These are phyloP conservation scores for Ceratocystis ficicola DNA, from an alignment of 2,329 filamentous ascomycete genomes.

Conservation along the genomic window DNA sequence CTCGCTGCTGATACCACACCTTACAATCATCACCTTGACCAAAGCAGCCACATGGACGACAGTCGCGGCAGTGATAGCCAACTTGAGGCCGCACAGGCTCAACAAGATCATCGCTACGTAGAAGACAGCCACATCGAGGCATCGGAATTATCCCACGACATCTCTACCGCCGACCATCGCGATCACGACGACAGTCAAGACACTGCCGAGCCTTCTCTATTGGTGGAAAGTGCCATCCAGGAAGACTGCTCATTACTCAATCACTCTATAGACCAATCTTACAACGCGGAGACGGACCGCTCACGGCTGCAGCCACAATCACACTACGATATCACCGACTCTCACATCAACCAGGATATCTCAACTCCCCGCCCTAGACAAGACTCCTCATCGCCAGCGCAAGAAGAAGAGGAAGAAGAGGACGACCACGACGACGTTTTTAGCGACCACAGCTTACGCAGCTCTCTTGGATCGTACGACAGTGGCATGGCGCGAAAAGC, in stretches of 20 bases:
- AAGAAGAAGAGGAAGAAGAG: constrained; percentile 35
- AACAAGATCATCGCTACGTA: not conserved
- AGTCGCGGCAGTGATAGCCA: constrained; percentile 14
- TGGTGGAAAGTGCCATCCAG: not conserved
- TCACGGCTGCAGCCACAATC: constrained; percentile 13
- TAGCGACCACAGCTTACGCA: constrained; percentile 45
- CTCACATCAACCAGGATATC: not conserved
- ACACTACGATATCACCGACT: constrained; percentile 19
- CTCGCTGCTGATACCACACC: not conserved
- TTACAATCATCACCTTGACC: constrained; percentile 1
- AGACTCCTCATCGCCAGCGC: constrained; percentile 34
- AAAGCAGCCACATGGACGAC: constrained; percentile 12
- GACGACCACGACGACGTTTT: constrained; percentile 40
- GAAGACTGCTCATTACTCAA: constrained; percentile 20
- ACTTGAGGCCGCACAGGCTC: not conserved
- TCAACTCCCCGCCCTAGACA: constrained; percentile 15
- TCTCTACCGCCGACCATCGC: not conserved
- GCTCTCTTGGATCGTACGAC: constrained; percentile 43
- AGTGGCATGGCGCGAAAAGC: constrained; percentile 28
- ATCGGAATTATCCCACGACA: not conserved
- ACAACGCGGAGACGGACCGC: constrained; percentile 15
- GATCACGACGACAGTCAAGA: not conserved
- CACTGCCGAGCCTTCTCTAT: not conserved
- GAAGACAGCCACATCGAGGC: constrained; percentile 8
- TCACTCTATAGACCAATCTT: constrained; percentile 21